phyloP scores from a whole-genome alignment of 164 flowering plant species.

The Magnolia sinica region DNA sequence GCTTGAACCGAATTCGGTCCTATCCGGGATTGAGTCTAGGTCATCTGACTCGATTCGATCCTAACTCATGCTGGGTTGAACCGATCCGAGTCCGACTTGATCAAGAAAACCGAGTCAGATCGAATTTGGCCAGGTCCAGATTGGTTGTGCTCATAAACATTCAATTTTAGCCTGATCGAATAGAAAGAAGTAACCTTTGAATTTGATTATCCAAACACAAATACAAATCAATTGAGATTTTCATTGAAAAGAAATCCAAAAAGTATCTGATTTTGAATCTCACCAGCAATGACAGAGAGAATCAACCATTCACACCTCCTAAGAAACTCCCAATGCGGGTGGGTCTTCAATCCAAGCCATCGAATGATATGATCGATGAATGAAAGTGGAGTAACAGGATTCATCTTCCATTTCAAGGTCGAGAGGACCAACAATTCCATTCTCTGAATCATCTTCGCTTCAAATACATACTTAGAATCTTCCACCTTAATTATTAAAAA shows the following conservation, averaged over 20 bases:
- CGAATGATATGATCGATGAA: constrained; percentile 65
- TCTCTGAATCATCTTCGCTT: constrained; percentile 74
- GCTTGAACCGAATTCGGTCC: no score
- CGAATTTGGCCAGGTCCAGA: no score
- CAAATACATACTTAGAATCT: constrained; percentile 55
- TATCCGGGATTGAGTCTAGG: no score
- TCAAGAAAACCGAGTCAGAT: no score
- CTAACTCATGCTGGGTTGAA: no score
- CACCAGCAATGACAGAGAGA: constrained; percentile 57
- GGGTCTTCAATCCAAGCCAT: constrained; percentile 49
- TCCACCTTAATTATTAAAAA: constrained; percentile 41
- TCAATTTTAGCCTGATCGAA: no score
- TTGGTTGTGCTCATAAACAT: no score
- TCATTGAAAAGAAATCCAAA: neutral
- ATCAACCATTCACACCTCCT: constrained; percentile 48
- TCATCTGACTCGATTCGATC: no score
- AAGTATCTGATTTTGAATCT: neutral
- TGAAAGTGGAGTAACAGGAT: constrained; percentile 75
- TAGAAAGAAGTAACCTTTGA: neutral
- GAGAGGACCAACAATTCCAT: constrained; percentile 85
- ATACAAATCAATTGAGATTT: neutral
- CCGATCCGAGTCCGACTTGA: no score
- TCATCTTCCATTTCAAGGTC: constrained; percentile 83
- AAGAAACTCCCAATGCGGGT: constrained; percentile 51
- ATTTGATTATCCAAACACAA: neutral